Evolutionary conservation across 2,329 filamentous ascomycete genomes (phyloP).

Genomic region (Fusarium avenaceum): DNA sequence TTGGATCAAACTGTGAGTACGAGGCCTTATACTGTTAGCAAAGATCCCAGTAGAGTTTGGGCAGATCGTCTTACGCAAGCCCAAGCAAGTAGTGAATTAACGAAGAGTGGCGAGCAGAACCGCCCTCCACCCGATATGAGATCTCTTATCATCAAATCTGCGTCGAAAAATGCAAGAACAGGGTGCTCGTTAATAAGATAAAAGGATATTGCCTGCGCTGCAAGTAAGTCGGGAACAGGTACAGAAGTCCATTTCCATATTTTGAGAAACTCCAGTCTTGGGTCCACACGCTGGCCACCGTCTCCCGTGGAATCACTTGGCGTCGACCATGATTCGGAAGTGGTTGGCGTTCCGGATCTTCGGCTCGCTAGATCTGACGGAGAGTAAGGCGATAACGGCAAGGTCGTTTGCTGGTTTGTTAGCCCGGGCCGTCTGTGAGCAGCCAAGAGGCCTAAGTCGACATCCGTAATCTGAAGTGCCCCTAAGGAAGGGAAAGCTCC

Average conservation of each 20-base stretch:
- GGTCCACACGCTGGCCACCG: not conserved
- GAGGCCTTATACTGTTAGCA: not conserved
- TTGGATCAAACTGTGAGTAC: conserved; percentile 24
- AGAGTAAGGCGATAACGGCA: rapidly evolving
- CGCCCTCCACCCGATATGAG: not conserved
- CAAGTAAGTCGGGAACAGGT: not conserved
- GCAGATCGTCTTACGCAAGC: conserved; percentile 7
- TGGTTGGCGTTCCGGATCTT: not conserved
- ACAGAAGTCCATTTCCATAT: conserved; percentile 30
- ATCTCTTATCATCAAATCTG: conserved; percentile 13
- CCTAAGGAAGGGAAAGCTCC: conserved; percentile 4
- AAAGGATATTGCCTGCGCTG: conserved; percentile 18
- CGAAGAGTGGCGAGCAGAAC: conserved; percentile 20
- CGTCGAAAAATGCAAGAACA: conserved; percentile 20
- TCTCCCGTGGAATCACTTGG: conserved; percentile 4
- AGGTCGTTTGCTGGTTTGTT: not conserved
- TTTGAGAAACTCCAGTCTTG: not conserved
- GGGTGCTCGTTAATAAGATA: conserved; percentile 19
- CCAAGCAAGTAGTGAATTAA: conserved; percentile 29
- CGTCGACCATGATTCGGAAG: not conserved
- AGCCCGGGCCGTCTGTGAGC: not conserved
- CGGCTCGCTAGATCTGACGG: not conserved
- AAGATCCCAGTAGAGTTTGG: rapidly evolving
- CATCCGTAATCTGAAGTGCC: not conserved
- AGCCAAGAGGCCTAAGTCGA: conserved; percentile 11